Evolutionary conservation across 2,329 filamentous ascomycete species (phyloP).

Genomic region (Claviceps humidiphila): DNA sequence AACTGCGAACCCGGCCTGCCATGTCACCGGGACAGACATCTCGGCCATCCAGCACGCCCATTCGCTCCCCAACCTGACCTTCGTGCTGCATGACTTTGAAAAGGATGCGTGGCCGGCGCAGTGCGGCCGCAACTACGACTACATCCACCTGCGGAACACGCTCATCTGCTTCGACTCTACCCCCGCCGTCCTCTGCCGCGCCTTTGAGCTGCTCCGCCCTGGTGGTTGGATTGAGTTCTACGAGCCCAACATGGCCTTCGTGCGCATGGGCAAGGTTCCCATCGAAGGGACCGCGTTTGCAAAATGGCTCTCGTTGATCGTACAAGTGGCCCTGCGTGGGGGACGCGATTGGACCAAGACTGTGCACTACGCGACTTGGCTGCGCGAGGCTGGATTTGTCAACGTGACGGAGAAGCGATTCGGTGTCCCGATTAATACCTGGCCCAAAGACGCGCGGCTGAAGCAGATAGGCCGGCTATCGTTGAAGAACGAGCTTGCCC

Average conservation of each 20-base stretch:
- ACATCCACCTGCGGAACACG: slow-evolving; percentile 39
- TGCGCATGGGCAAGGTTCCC: slow-evolving; percentile 6
- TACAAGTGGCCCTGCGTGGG: background rate
- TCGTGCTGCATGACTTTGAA: slow-evolving; percentile 40
- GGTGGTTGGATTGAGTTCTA: slow-evolving; percentile 28
- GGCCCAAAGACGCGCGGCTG: slow-evolving; percentile 18
- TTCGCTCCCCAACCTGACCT: slow-evolving; percentile 32
- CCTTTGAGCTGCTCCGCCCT: slow-evolving; percentile 28
- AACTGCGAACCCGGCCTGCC: slow-evolving; percentile 23
- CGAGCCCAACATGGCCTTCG: slow-evolving; percentile 15
- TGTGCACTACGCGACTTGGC: slow-evolving; percentile 12
- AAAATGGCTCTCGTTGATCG: slow-evolving; percentile 7
- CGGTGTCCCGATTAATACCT: slow-evolving; percentile 19
- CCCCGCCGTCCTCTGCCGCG: slow-evolving; percentile 30
- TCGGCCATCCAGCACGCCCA: slow-evolving; percentile 29
- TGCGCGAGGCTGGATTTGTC: slow-evolving; percentile 21
- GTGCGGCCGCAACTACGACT: slow-evolving; percentile 33
- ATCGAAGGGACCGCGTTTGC: slow-evolving; percentile 3
- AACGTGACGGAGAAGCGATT: slow-evolving; percentile 14
- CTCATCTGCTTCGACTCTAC: slow-evolving; percentile 37
- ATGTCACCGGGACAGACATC: slow-evolving; percentile 33
- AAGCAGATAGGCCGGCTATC: slow-evolving; percentile 10
- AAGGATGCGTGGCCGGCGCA: slow-evolving; percentile 35
- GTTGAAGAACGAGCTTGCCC: background rate
- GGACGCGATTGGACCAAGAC: slow-evolving; percentile 15